phyloP scores from a whole-genome alignment of 331 rosid species.

The Malus hybrid region DNA sequence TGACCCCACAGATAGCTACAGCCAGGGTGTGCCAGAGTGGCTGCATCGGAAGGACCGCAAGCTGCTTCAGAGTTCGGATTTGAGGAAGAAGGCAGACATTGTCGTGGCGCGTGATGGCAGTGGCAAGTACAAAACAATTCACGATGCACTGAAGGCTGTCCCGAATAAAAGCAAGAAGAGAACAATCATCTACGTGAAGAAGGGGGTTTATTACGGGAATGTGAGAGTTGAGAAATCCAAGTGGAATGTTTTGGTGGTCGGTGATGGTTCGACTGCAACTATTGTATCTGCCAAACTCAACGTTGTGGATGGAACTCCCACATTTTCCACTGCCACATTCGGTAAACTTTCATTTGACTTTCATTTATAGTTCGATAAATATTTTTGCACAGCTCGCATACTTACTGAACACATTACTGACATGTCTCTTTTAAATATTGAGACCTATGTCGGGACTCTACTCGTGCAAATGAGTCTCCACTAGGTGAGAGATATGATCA shows the following conservation, averaged over 20 bases:
- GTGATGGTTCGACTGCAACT: constrained; percentile 67
- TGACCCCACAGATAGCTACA: neutral
- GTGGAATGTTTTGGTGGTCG: constrained; percentile 79
- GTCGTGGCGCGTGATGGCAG: constrained; percentile 57
- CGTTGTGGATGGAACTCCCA: constrained; percentile 74
- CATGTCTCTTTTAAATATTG: neutral
- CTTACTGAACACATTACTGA: neutral
- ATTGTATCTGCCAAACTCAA: constrained; percentile 52
- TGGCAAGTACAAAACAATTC: constrained; percentile 46
- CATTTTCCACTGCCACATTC: constrained; percentile 70
- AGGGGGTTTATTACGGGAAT: constrained; percentile 57
- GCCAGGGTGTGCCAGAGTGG: constrained; percentile 39
- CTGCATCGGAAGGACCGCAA: constrained; percentile 30
- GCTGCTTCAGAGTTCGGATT: constrained; percentile 27
- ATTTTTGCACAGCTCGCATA: neutral
- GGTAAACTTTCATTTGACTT: constrained; percentile 25
- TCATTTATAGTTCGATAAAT: neutral
- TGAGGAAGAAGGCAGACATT: constrained; percentile 44
- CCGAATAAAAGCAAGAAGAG: constrained; percentile 42
- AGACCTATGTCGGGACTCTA: neutral
- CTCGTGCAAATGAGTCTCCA: neutral
- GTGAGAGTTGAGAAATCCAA: constrained; percentile 51
- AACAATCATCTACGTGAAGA: constrained; percentile 69
- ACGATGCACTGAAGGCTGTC: constrained; percentile 50
- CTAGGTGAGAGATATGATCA: neutral